phyloP scores from a whole-genome alignment of 108 stramenopile species.

The Nitzschia sp. region DNA sequence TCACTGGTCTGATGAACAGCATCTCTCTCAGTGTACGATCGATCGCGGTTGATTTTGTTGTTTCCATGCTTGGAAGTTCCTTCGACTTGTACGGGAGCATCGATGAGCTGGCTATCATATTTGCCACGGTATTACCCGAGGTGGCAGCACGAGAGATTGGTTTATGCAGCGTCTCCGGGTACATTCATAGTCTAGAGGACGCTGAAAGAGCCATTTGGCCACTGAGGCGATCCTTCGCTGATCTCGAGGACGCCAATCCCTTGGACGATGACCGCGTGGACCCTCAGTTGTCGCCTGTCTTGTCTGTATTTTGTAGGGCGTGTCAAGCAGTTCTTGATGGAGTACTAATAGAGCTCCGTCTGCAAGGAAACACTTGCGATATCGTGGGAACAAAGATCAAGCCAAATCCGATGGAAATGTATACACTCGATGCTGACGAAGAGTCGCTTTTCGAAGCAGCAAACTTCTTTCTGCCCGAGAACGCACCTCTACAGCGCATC shows the following conservation, averaged over 20 bases:
- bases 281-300: conserved; percentile 69
- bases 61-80: conserved; percentile 72
- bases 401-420: background rate
- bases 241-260: conserved; percentile 84
- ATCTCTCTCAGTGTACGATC: conserved; percentile 83
- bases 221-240: conserved; percentile 77
- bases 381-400: conserved; percentile 44
- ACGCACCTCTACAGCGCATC: conserved; percentile 65
- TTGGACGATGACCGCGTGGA: conserved; percentile 84
- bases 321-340: conserved; percentile 86
- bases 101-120: conserved; percentile 50
- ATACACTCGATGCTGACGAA: conserved; percentile 87
- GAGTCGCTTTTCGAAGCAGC: conserved; percentile 86
- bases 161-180: conserved; percentile 61
- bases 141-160: conserved; percentile 84
- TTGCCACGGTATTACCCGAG: conserved; percentile 79
- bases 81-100: conserved; percentile 67
- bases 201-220: conserved; percentile 78
- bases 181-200: conserved; percentile 52
- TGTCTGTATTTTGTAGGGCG: conserved; percentile 68
- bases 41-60: conserved; percentile 82
- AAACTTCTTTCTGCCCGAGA: conserved; percentile 74
- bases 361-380: conserved; percentile 39
- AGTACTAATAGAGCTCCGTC: conserved; percentile 79
- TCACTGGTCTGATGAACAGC: conserved; percentile 81